Percentiles rank a stretch among this genome's conserved stretches.
phyloP scores from a whole-genome alignment of 805 yeast genomes.

The Vanderwaltozyma yarrowii region DNA sequence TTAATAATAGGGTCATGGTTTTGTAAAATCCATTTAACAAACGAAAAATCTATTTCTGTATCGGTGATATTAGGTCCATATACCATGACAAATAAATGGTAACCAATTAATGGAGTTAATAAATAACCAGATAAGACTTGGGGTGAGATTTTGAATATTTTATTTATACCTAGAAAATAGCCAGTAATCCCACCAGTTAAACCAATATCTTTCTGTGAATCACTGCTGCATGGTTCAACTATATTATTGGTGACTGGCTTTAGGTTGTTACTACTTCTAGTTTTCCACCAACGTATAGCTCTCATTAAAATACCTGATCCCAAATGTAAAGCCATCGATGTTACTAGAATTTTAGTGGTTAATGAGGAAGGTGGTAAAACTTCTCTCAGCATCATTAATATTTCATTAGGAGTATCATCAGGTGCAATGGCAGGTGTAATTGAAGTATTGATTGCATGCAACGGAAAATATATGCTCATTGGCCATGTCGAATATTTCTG shows the following conservation, averaged over 20 bases:
- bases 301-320: constrained; percentile 1
- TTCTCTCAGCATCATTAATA: constrained; percentile 20
- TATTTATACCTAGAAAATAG: constrained; percentile 15
- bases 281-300: background rate
- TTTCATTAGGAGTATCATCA: constrained; percentile 16
- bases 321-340: background rate
- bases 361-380: constrained; percentile 10
- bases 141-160: constrained; percentile 12
- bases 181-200: constrained; percentile 20
- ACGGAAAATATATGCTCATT: constrained; percentile 14
- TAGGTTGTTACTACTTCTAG: too few relatives aligned
- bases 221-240: background rate
- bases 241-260: too few relatives aligned
- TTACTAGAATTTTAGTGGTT: constrained; percentile 10
- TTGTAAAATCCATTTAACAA: constrained; percentile 17
- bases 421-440: constrained; percentile 14
- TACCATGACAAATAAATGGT: constrained; percentile 16
- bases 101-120: constrained; percentile 11
- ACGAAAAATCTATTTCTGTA: constrained; percentile 14
- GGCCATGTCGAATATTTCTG: constrained; percentile 20
- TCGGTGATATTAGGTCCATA: constrained; percentile 5
- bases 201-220: constrained; percentile 15
- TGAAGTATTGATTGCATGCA: constrained; percentile 19
- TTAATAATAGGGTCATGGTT: constrained; percentile 10
- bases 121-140: constrained; percentile 17